Percentiles rank a stretch among this genome's conserved stretches.
phyloP scores from a whole-genome alignment of 768 basidiomycete genomes.

The Leccinum broughii region DNA sequence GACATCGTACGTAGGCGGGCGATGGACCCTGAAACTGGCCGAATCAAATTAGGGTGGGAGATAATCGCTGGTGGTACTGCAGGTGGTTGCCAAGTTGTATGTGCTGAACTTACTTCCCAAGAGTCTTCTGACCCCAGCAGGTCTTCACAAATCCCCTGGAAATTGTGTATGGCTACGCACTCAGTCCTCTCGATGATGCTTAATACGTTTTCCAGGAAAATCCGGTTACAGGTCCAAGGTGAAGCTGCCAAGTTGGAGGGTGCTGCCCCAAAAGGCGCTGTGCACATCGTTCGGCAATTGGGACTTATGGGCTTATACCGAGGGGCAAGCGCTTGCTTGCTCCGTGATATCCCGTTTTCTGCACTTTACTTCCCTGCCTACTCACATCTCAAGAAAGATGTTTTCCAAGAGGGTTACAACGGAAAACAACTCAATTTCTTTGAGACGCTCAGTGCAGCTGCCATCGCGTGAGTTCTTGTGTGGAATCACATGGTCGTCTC shows the following conservation, averaged over 20 bases:
- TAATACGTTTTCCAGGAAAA: conserved; percentile 58
- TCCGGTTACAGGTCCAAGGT: conserved; percentile 92
- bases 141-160: conserved; percentile 97
- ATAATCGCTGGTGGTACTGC: conserved; percentile 88
- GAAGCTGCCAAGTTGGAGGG: conserved; percentile 90
- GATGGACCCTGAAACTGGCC: conserved; percentile 94
- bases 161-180: conserved; percentile 67
- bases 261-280: conserved; percentile 76
- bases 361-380: conserved; percentile 91
- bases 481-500: conserved; percentile 15
- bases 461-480: conserved; percentile 63
- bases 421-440: conserved; percentile 90
- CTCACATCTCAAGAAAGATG: conserved; percentile 86
- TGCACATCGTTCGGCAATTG: conserved; percentile 90
- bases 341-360: conserved; percentile 97
- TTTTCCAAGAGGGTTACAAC: conserved; percentile 95
- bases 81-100: conserved; percentile 96
- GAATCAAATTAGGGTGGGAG: conserved; percentile 92
- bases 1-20: conserved; percentile 81
- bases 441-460: conserved; percentile 84
- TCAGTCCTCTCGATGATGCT: background rate
- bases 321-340: conserved; percentile 89
- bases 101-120: conserved; percentile 34
- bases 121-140: conserved; percentile 41
- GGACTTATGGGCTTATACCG: conserved; percentile 92